Percentiles rank a stretch among this genome's conserved stretches.
Evolutionary conservation across 2,329 filamentous ascomycete genomes (phyloP).

Genomic region (Penicillium sp.): DNA sequence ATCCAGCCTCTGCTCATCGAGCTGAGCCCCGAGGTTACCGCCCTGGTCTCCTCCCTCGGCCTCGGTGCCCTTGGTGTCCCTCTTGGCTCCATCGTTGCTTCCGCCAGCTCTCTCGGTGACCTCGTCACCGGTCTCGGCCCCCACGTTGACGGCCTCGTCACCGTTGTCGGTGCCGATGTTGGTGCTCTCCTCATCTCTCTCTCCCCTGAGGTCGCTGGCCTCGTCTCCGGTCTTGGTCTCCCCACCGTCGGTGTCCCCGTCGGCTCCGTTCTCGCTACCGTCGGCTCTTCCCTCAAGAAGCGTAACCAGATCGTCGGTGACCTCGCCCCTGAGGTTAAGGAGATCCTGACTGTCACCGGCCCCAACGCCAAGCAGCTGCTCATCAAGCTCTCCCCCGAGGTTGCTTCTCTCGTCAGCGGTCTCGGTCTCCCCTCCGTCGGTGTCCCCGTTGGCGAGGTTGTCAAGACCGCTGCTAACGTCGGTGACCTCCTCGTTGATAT

Average conservation of each 20-base stretch:
- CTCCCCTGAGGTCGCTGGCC: slow-evolving; percentile 26
- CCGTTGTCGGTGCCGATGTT: slow-evolving; percentile 30
- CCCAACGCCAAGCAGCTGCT: slow-evolving; percentile 30
- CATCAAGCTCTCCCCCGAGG: slow-evolving; percentile 32
- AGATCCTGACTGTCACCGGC: slow-evolving; percentile 32
- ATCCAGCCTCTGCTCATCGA: slow-evolving; percentile 29
- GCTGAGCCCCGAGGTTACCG: slow-evolving; percentile 31
- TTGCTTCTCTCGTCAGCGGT: slow-evolving; percentile 27
- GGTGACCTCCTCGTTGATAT: slow-evolving; percentile 31
- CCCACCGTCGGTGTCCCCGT: slow-evolving; percentile 29
- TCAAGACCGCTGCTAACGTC: slow-evolving; percentile 24
- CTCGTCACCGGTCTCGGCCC: slow-evolving; percentile 27
- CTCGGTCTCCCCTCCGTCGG: slow-evolving; percentile 31
- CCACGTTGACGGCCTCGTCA: slow-evolving; percentile 29
- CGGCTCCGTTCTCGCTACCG: slow-evolving; percentile 26
- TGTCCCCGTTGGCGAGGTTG: slow-evolving; percentile 26
- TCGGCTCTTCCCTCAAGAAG: slow-evolving; percentile 34
- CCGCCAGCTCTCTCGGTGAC: slow-evolving; percentile 27
- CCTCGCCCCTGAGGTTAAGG: slow-evolving; percentile 23
- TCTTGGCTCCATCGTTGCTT: slow-evolving; percentile 28
- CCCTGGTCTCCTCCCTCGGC: slow-evolving; percentile 30
- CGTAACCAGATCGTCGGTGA: slow-evolving; percentile 31
- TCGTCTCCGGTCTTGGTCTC: slow-evolving; percentile 32
- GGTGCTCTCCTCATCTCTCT: slow-evolving; percentile 33
- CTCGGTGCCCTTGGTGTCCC: slow-evolving; percentile 26